phyloP scores from a whole-genome alignment of 768 basidiomycete genomes.

The Trametes elegans region DNA sequence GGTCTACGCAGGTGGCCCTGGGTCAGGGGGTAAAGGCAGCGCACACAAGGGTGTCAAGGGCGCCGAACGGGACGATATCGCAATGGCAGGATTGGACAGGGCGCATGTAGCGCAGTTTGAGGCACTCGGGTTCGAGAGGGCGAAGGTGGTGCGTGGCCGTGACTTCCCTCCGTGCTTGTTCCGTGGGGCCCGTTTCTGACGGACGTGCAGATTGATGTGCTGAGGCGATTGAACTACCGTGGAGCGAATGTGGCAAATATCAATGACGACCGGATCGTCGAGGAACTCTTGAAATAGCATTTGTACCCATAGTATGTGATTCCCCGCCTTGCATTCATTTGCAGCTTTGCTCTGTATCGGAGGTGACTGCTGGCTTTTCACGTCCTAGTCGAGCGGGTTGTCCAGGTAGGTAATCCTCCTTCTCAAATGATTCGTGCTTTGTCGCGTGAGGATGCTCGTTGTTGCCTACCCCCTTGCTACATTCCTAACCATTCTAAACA shows the following conservation, averaged over 20 bases:
- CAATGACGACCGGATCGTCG: conserved; percentile 79
- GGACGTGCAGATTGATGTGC: conserved; percentile 73
- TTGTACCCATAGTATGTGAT: conserved; percentile 13
- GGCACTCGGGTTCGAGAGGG: conserved; percentile 74
- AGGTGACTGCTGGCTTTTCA: no score
- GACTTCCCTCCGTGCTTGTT: background rate
- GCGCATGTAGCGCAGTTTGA: conserved; percentile 86
- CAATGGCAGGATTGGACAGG: conserved; percentile 77
- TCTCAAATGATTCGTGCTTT: no score
- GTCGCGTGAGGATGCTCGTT: no score
- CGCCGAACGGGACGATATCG: conserved; percentile 44
- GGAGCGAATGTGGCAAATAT: conserved; percentile 79
- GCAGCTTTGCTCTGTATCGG: no score
- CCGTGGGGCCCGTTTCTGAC: background rate
- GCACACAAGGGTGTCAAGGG: conserved; percentile 18
- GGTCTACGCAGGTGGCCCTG: conserved; percentile 80
- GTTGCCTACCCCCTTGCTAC: no score
- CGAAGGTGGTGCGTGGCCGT: conserved; percentile 75
- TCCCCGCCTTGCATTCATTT: background rate
- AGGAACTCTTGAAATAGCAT: conserved; percentile 72
- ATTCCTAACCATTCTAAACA: no score
- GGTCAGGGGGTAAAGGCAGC: conserved; percentile 40
- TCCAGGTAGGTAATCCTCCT: no score
- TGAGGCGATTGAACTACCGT: conserved; percentile 85
- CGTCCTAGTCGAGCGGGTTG: no score